Evolutionary conservation across 768 basidiomycete species (phyloP).

Genomic region (Russula lepida): DNA sequence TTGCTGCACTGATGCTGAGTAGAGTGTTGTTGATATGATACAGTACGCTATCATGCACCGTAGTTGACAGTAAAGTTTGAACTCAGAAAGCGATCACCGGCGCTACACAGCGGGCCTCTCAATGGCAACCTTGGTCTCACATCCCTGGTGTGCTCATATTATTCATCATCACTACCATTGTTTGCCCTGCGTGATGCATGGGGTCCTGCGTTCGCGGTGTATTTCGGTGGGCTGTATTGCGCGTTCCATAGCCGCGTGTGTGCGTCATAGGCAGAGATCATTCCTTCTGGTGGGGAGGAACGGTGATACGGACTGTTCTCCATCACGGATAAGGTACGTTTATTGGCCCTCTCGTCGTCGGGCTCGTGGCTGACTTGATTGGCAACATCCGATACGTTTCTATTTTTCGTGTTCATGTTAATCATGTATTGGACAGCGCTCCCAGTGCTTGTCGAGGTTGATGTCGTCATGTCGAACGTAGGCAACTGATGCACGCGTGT

Average conservation of each 20-base stretch:
- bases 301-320: constrained; percentile 84
- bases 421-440: constrained; percentile 69
- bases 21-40: too few species aligned
- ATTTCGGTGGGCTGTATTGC: constrained; percentile 75
- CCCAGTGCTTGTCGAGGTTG: constrained; percentile 63
- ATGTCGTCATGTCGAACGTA: constrained; percentile 62
- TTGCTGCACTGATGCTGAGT: too few species aligned
- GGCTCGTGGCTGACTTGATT: constrained; percentile 77
- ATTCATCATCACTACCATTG: constrained; percentile 65
- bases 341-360: constrained; percentile 83
- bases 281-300: constrained; percentile 85
- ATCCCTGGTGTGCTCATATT: constrained; percentile 58
- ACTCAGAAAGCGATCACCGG: too few species aligned
- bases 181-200: constrained; percentile 44
- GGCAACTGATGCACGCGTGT: constrained; percentile 47
- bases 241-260: constrained; percentile 89
- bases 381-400: constrained; percentile 91
- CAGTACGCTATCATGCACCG: too few species aligned
- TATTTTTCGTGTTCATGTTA: constrained; percentile 79
- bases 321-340: constrained; percentile 72
- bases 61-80: too few species aligned
- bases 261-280: constrained; percentile 75
- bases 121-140: constrained; percentile 52
- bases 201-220: constrained; percentile 62
- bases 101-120: too few species aligned